phyloP scores from a whole-genome alignment of 306 rosid species.

The Lithocarpus polystachyus region DNA sequence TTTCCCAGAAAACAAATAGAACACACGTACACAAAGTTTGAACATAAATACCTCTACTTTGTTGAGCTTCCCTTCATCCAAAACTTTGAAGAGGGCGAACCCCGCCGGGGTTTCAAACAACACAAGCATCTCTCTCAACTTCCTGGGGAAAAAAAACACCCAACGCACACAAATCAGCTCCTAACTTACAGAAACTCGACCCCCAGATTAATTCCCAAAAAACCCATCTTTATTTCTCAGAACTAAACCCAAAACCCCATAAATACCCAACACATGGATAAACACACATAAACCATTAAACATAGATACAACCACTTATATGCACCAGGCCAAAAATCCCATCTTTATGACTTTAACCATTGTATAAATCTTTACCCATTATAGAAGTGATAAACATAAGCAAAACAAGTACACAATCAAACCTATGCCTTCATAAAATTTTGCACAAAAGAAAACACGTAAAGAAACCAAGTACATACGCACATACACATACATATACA shows the following conservation, averaged over 20 bases:
- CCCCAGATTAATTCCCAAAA: not conserved
- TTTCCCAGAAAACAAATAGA: not conserved
- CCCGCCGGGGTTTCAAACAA: constrained; percentile 80
- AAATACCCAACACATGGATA: no score
- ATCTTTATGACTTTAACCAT: not conserved
- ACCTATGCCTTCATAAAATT: not conserved
- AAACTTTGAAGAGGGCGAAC: constrained; percentile 72
- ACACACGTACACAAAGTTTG: not conserved
- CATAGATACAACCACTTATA: not conserved
- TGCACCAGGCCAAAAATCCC: not conserved
- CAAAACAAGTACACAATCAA: not conserved
- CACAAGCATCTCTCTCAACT: constrained; percentile 51
- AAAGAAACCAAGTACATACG: not conserved
- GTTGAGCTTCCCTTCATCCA: constrained; percentile 74
- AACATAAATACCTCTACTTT: constrained; percentile 61
- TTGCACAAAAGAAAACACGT: not conserved
- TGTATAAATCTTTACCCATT: not conserved
- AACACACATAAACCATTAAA: not conserved
- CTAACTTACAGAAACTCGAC: not conserved
- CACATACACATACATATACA: not conserved
- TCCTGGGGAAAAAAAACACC: constrained; percentile 8
- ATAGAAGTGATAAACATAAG: not conserved
- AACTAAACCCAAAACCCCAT: no score
- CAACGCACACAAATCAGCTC: not conserved
- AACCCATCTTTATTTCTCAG: not conserved